These are phyloP conservation scores for Brassica rapa DNA, from an alignment of 345 rosid species.

Conservation along the genomic window DNA sequence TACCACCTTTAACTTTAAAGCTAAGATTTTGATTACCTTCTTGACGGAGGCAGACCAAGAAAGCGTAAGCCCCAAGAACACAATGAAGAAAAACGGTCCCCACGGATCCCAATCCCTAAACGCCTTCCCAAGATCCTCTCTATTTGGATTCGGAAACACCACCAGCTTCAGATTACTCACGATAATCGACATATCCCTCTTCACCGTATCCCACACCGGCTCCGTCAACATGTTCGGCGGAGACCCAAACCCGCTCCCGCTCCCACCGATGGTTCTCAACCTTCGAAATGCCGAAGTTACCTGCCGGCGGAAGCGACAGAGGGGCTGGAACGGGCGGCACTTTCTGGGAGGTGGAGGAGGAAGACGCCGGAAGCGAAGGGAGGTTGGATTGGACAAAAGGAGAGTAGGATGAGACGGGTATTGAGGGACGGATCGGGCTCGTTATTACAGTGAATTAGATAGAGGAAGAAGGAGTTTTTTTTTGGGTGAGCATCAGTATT, in stretches of 20 bases:
- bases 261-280: constrained; percentile 19
- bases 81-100: constrained; percentile 81
- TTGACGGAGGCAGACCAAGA: constrained; percentile 54
- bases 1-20: background rate
- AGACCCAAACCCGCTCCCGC: constrained; percentile 64
- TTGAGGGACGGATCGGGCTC: too few species aligned
- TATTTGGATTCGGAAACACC: too few species aligned
- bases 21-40: constrained; percentile 26
- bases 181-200: constrained; percentile 68
- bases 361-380: too few species aligned
- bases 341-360: too few species aligned
- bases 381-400: too few species aligned
- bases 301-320: constrained; percentile 28
- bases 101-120: too few species aligned
- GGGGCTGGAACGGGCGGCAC: constrained; percentile 38
- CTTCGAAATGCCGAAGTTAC: constrained; percentile 30
- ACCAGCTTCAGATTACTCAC: too few species aligned
- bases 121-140: too few species aligned
- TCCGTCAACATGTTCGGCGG: constrained; percentile 87
- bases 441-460: too few species aligned
- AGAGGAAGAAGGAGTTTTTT: too few species aligned
- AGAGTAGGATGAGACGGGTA: too few species aligned
- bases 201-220: constrained; percentile 97
- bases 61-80: constrained; percentile 82
- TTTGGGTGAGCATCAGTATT: too few species aligned